A percentile compares a stretch with the other conserved stretches of the same genome.
These are phyloP conservation scores for Calamus simplicifolius DNA, from an alignment of 176 grass and related monocot genomes.

Conservation along the genomic window DNA sequence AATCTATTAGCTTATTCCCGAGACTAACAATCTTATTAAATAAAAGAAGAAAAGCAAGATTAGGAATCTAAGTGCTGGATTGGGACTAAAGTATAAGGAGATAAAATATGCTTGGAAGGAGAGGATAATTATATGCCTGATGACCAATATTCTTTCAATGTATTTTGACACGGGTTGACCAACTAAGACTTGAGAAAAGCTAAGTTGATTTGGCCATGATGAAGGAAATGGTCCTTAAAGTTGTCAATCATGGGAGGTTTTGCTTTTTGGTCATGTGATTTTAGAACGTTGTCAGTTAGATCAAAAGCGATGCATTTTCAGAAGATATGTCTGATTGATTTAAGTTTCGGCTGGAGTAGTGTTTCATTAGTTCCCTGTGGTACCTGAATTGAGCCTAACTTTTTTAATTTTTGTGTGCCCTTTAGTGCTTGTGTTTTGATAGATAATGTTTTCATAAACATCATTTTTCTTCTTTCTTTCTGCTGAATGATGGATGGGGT, in stretches of 20 bases:
- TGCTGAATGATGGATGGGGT: too few species aligned
- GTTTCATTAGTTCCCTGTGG: too few species aligned
- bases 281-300: slow-evolving; percentile 28
- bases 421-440: too few species aligned
- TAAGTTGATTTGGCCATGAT: slow-evolving; percentile 10
- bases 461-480: too few species aligned
- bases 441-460: too few species aligned
- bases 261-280: slow-evolving; percentile 29
- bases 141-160: too few species aligned
- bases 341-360: too few species aligned
- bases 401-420: too few species aligned
- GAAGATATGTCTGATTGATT: too few species aligned
- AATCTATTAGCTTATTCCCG: too few species aligned
- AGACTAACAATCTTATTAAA: not conserved
- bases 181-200: not conserved
- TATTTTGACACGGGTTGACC: slow-evolving; percentile 8
- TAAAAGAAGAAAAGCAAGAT: not conserved
- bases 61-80: slow-evolving; percentile 7
- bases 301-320: slow-evolving; percentile 7
- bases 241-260: slow-evolving; percentile 24
- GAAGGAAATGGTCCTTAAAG: slow-evolving; percentile 22
- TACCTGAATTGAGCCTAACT: too few species aligned
- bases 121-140: not conserved
- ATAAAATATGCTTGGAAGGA: slow-evolving; percentile 13
- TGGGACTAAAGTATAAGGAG: not conserved